Conservation (phyloP, 2,329 filamentous ascomycete species). For the Zymoseptoria crescenta region DNA sequence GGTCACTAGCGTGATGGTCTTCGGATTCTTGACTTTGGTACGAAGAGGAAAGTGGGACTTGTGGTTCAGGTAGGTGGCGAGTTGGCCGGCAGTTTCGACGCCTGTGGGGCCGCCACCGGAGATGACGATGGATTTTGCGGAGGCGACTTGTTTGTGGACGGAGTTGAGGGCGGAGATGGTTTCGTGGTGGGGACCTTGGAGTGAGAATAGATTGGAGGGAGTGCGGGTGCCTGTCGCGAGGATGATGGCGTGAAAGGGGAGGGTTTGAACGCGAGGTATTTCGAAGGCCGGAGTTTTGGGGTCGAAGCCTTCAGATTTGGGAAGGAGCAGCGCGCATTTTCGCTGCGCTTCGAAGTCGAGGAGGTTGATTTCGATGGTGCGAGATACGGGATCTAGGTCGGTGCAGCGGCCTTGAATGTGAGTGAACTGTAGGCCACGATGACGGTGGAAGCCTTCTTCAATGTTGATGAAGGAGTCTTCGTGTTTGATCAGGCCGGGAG, state of each 20-base stretch:
- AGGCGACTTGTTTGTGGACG: conserved; percentile 25
- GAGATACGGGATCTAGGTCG: conserved; percentile 21
- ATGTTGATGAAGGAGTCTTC: conserved; percentile 32
- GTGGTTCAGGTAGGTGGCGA: conserved; percentile 28
- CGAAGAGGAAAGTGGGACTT: conserved; percentile 12
- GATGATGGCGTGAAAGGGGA: conserved; percentile 31
- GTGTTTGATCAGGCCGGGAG: conserved; percentile 27
- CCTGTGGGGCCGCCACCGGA: conserved; percentile 31
- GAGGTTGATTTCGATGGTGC: conserved; percentile 23
- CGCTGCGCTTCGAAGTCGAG: conserved; percentile 16
- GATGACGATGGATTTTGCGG: conserved; percentile 30
- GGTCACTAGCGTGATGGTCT: conserved; percentile 30
- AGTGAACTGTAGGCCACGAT: conserved; percentile 23
- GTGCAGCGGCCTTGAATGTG: conserved; percentile 32
- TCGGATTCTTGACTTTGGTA: conserved; percentile 6
- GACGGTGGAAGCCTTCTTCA: conserved; percentile 27
- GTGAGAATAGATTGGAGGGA: conserved; percentile 29
- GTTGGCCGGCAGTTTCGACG: conserved; percentile 33
- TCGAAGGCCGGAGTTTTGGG: background rate
- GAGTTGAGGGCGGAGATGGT: conserved; percentile 28
- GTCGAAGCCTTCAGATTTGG: conserved; percentile 2
- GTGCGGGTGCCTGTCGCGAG: conserved; percentile 32
- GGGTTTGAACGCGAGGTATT: conserved; percentile 13
- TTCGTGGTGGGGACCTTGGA: conserved; percentile 28
- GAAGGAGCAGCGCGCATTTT: conserved; percentile 6